Conservation (phyloP, 352 stramenopile species). For the Globisporangium irregulare region DNA sequence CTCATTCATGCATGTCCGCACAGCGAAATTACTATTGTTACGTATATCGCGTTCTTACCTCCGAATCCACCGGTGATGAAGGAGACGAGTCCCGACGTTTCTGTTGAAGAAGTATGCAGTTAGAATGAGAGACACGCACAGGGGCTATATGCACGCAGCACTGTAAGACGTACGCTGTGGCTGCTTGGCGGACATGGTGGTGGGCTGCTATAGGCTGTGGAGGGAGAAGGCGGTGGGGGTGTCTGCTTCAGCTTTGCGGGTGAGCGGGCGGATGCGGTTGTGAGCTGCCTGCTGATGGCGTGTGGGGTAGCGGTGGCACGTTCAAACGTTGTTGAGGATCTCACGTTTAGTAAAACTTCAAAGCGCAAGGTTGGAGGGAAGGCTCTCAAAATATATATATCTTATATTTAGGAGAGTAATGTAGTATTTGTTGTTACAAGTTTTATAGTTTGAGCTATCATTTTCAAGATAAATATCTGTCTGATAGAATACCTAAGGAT, state of each 20-base stretch:
- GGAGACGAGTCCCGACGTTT: slow-evolving; percentile 86
- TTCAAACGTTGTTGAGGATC: slow-evolving; percentile 26
- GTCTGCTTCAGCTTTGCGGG: slow-evolving; percentile 16
- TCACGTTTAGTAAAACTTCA: slow-evolving; percentile 35
- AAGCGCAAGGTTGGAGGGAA: background rate
- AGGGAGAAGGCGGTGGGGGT: slow-evolving; percentile 5
- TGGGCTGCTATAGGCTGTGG: slow-evolving; percentile 8
- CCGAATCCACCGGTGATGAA: slow-evolving; percentile 94
- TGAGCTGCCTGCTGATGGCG: background rate
- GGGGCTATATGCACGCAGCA: background rate
- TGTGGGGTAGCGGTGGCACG: slow-evolving; percentile 20
- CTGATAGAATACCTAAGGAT: too few relatives aligned
- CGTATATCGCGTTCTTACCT: slow-evolving; percentile 36
- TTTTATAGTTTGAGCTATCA: too few relatives aligned
- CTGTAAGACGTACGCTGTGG: slow-evolving; percentile 11
- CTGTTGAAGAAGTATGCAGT: slow-evolving; percentile 24
- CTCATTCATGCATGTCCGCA: background rate
- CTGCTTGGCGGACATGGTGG: slow-evolving; percentile 39
- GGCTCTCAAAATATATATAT: background rate
- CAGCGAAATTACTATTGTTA: background rate
- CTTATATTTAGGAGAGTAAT: too few relatives aligned
- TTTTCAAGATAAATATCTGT: too few relatives aligned
- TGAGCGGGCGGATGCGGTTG: slow-evolving; percentile 11
- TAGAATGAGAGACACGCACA: background rate
- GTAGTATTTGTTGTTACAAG: too few relatives aligned